phyloP scores from a whole-genome alignment of 257 asterid genomes.

The Solanum clarkiae region DNA sequence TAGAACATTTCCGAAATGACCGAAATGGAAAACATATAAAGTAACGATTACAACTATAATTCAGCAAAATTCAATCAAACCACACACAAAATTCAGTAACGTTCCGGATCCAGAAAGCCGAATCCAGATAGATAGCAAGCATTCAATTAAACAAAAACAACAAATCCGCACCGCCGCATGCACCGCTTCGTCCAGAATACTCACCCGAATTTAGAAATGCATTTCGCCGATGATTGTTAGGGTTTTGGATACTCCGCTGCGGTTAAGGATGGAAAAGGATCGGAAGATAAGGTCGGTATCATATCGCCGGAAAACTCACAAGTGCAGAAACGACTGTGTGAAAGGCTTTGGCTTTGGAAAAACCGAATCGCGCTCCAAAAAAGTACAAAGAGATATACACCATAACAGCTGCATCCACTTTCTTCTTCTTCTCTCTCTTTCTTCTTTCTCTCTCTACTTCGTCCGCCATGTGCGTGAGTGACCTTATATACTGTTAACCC shows the following conservation, averaged over 20 bases:
- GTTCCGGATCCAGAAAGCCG: not conserved
- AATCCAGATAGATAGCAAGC: not conserved
- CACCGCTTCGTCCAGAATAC: not conserved
- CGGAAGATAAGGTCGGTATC: not conserved
- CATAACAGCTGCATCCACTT: conserved; percentile 5
- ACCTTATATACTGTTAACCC: not conserved
- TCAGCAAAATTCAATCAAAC: not conserved
- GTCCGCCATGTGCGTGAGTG: conserved; percentile 16
- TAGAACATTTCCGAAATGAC: not conserved
- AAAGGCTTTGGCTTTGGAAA: conserved; percentile 8
- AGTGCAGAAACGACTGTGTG: not conserved
- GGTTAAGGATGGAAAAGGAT: not conserved
- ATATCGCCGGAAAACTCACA: not conserved
- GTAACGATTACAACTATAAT: not conserved
- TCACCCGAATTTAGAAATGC: not conserved
- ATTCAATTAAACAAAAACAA: not conserved
- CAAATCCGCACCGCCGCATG: not conserved
- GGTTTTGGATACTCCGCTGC: not conserved
- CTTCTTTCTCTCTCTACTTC: conserved; percentile 11
- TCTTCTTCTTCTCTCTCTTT: not conserved
- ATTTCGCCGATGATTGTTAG: not conserved
- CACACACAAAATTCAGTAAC: not conserved
- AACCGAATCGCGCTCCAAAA: conserved; percentile 16
- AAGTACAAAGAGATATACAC: conserved; percentile 15
- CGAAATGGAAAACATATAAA: not conserved